Percentiles rank a stretch among this genome's conserved stretches.
Conservation (phyloP, 768 basidiomycete species). For the Amylocystis lapponica region DNA sequence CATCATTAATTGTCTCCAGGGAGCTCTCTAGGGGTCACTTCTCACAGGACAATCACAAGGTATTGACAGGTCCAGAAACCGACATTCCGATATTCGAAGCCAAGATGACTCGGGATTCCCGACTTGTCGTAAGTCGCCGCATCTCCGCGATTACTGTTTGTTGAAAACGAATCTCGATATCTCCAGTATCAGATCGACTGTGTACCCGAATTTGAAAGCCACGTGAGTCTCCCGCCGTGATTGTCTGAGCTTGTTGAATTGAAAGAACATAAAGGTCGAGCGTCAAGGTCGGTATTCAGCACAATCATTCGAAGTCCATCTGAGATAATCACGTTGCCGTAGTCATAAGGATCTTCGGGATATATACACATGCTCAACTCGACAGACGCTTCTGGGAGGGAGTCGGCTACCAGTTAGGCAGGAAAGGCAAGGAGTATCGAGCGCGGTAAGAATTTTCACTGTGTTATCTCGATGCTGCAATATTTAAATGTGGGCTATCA, state of each 20-base stretch:
- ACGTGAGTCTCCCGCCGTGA: slow-evolving; percentile 10
- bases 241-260: too few species aligned
- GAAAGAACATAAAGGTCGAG: slow-evolving; percentile 26
- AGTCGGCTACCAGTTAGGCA: slow-evolving; percentile 33
- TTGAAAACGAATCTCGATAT: too few species aligned
- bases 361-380: slow-evolving; percentile 44
- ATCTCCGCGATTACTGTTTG: too few species aligned
- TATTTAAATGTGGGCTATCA: too few species aligned
- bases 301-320: neutral
- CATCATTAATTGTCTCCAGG: slow-evolving; percentile 28
- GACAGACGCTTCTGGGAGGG: slow-evolving; percentile 40
- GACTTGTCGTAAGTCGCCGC: slow-evolving; percentile 22
- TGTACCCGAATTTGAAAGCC: slow-evolving; percentile 12
- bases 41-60: slow-evolving; percentile 63
- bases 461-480: neutral
- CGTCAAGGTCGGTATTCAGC: slow-evolving; percentile 31
- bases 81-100: slow-evolving; percentile 64
- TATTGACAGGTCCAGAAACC: slow-evolving; percentile 37
- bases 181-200: slow-evolving; percentile 17
- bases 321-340: neutral
- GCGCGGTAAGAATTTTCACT: slow-evolving; percentile 32
- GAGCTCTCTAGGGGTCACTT: slow-evolving; percentile 68
- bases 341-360: slow-evolving; percentile 45
- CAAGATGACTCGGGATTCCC: slow-evolving; percentile 43
- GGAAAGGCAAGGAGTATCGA: slow-evolving; percentile 46